A percentile compares a stretch with the other conserved stretches of the same genome.
Evolutionary conservation across 495 filamentous ascomycete species (phyloP).

Genomic region (Patellaria atrata): DNA sequence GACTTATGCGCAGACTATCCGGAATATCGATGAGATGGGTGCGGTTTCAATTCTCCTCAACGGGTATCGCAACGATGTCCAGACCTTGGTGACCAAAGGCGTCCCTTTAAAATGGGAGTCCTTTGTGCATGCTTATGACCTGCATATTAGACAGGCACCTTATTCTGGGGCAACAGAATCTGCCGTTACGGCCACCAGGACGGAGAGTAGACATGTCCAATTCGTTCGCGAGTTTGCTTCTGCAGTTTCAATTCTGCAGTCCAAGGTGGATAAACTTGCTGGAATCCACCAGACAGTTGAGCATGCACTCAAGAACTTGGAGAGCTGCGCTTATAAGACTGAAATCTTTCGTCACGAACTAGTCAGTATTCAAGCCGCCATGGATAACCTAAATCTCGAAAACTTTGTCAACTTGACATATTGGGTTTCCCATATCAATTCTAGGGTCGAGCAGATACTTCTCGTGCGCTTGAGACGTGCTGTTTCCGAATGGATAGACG

Average conservation of each 20-base stretch:
- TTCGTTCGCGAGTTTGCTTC: constrained; percentile 87
- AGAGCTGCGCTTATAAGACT: constrained; percentile 66
- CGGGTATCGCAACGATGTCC: constrained; percentile 80
- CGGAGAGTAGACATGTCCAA: constrained; percentile 86
- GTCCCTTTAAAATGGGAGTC: constrained; percentile 89
- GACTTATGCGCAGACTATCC: constrained; percentile 73
- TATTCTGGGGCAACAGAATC: constrained; percentile 13
- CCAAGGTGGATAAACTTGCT: constrained; percentile 62
- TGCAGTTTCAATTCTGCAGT: constrained; percentile 70
- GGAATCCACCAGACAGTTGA: constrained; percentile 72
- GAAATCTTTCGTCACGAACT: constrained; percentile 64
- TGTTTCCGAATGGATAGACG: constrained; percentile 67
- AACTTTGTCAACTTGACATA: constrained; percentile 80
- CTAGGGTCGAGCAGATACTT: constrained; percentile 62
- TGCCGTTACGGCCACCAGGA: constrained; percentile 30
- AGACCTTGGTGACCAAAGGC: constrained; percentile 67
- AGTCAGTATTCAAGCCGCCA: constrained; percentile 68
- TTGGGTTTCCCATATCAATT: constrained; percentile 81
- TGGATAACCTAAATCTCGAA: constrained; percentile 91
- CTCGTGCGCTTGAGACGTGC: constrained; percentile 64
- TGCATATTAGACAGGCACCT: constrained; percentile 61
- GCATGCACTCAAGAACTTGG: constrained; percentile 67
- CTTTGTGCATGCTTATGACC: constrained; percentile 89
- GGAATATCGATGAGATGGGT: constrained; percentile 65
- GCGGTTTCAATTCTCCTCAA: constrained; percentile 75